phyloP scores from a whole-genome alignment of 495 filamentous ascomycete genomes.

The Penicillium riverlandense region DNA sequence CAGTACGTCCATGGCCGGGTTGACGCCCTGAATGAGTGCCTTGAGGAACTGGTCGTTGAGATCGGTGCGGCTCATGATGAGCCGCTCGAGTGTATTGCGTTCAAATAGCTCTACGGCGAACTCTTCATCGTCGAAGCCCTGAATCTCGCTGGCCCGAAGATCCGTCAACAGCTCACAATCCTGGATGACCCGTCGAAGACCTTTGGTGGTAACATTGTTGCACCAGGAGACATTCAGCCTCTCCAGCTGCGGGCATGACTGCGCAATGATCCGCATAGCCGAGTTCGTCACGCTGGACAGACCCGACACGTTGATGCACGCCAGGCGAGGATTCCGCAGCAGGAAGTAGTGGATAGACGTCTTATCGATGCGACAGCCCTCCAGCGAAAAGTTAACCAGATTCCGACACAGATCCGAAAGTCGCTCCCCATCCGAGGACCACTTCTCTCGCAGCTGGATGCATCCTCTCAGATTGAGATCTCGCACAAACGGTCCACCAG shows the following conservation, averaged over 20 bases:
- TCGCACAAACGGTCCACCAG: conserved; percentile 81
- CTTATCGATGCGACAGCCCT: conserved; percentile 82
- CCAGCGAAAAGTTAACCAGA: conserved; percentile 76
- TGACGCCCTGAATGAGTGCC: conserved; percentile 62
- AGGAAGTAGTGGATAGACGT: conserved; percentile 74
- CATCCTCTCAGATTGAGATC: conserved; percentile 83
- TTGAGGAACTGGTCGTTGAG: conserved; percentile 65
- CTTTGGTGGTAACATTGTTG: conserved; percentile 71
- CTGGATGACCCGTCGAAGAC: conserved; percentile 65
- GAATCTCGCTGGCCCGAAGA: conserved; percentile 74
- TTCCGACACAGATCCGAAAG: conserved; percentile 78
- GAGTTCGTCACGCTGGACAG: conserved; percentile 73
- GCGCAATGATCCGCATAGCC: conserved; percentile 79
- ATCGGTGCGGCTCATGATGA: conserved; percentile 73
- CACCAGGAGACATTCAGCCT: conserved; percentile 90
- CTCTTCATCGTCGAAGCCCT: conserved; percentile 64
- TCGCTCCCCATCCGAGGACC: conserved; percentile 57
- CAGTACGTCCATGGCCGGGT: conserved; percentile 71
- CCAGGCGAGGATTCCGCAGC: conserved; percentile 65
- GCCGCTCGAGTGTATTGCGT: conserved; percentile 70
- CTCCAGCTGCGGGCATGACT: conserved; percentile 74
- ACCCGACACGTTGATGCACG: conserved; percentile 78
- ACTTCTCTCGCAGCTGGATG: conserved; percentile 69
- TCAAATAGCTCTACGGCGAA: conserved; percentile 67
- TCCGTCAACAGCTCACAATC: conserved; percentile 69